Evolutionary conservation across 2,329 filamentous ascomycete genomes (phyloP), one percentile per base, ranked within the genome.

Genomic region (Neofusicoccum sp.): DNA sequence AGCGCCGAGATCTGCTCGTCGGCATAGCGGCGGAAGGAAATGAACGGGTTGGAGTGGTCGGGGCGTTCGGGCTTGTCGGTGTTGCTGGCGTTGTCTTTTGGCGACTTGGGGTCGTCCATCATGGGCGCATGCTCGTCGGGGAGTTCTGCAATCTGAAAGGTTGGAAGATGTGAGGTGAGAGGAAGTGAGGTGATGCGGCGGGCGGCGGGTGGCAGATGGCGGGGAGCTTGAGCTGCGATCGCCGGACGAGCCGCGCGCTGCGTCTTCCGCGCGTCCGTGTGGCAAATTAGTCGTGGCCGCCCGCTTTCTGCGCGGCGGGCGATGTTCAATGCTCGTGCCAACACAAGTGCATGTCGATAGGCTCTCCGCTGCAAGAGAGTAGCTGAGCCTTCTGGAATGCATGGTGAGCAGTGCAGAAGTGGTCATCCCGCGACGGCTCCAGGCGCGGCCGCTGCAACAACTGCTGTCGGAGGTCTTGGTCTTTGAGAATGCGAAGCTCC

Each of bases 11-110:
- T 78, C 61, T 84, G 82, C 48, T 82, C 79, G 66, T 87, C 84
- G 60, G 84, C 82, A 69, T 83, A 85, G 63, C 81, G 82, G 65
- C 85, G 84, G 73, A 87, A 86, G 31, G 80, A 76, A 60, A 85
- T 79, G 71, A 87, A 86, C 1, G 84, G 83, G 62, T 85, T 49
- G 31, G 40, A 5, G 14, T 56, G 40, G 26, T 44, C 49, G 40
- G 49, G 41, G 31, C 26, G 31, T 12, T 48, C 34, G 4, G 44
- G n/a, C 14, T 40, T 47, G 62, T 77, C 72, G 62, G 57, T 77
- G 58, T 64, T 66, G 31, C 51, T 58, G 12, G 61, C 44, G 34
- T 64, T 53, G 30, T 49, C 40, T 30, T 31, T 33, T 6, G 56
- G 30, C 14, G 30, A n/a, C 30, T 45, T 54, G 7, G 38, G 38